Evolutionary conservation across 116 monocot genomes (phyloP).

Genomic region (Posidonia oceanica): DNA sequence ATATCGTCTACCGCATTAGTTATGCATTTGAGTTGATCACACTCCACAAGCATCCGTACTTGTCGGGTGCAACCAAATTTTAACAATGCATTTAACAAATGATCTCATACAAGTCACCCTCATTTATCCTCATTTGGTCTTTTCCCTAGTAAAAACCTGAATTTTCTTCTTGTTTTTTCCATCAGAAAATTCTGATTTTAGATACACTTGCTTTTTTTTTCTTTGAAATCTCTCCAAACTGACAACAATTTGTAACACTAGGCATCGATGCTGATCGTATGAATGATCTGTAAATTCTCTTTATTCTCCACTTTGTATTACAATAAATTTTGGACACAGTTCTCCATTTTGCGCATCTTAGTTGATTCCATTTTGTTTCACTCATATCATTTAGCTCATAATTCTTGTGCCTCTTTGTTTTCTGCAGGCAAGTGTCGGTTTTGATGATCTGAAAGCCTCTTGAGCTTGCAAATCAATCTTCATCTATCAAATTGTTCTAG

Average conservation of each 20-base stretch:
- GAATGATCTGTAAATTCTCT: no score
- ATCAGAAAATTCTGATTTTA: not conserved
- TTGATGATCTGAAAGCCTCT: slow-evolving; percentile 77
- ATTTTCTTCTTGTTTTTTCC: not conserved
- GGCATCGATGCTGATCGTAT: no score
- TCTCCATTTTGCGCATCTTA: not conserved
- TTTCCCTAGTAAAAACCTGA: not conserved
- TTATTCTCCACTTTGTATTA: no score
- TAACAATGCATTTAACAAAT: not conserved
- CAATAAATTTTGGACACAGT: no score
- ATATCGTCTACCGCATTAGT: not conserved
- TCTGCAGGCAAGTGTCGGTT: slow-evolving; percentile 72
- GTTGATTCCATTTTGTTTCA: not conserved
- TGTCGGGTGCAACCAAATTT: not conserved
- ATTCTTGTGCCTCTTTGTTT: not conserved
- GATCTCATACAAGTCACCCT: no score
- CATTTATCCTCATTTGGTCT: not conserved
- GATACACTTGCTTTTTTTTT: no score
- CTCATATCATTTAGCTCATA: not conserved
- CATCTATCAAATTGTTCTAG: not conserved
- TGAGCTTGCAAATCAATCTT: slow-evolving; percentile 14
- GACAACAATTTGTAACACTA: no score
- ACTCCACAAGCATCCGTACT: not conserved
- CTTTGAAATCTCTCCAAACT: no score
- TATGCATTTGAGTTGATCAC: not conserved